Base-by-base conservation (phyloP, 2,329 filamentous ascomycete species). In the Scortechinia acanthostroma region DNA sequence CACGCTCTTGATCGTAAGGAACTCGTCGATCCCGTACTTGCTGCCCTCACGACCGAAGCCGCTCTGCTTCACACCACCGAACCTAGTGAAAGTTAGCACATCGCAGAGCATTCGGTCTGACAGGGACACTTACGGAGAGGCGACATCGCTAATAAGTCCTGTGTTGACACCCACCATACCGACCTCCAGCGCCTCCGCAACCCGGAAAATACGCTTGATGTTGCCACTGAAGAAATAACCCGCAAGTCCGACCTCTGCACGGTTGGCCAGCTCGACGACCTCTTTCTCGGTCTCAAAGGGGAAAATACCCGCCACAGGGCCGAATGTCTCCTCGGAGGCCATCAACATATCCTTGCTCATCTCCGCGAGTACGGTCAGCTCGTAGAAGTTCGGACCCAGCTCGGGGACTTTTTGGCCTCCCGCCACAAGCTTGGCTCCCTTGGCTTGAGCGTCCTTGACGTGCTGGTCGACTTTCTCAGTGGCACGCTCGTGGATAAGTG, bases 171-270 rank as follows among this genome's bases (percentile, higher is more conserved):
- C 81, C 54, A 86, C 80, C 81, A 85, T 86, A 3, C 80, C 81
- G 3, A 81, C 80, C 56, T 86, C 80, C 23, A 86, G 58, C 50
- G 77, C 81, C 66, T 86, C 81, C 46, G 85, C 64, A 55, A 86
- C 62, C 47, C 82, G 68, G 76, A 80, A 83, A 44, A 77, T 69
- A 0, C 80, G 76, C 55, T 84, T 78, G 3, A 85, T 64, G 52
- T 83, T 77, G 63, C 82, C 83, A 1, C 81, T 86, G 60, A 85
- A 85, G 49, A 77, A 77, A 53, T 86, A 86, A 30, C 76, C 80
- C 4, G 81, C 81, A 48, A 84, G 59, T 3, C 81, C 81, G 73
- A 84, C 50, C 42, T 71, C 75, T 4, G 77, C 81, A 43, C 77
- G 70, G 50, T 84, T 85, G 1, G 80, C 79, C 28, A 64, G 57